Base-by-base conservation (phyloP, 495 filamentous ascomycete genomes). In the Cenococcum geophilum region DNA sequence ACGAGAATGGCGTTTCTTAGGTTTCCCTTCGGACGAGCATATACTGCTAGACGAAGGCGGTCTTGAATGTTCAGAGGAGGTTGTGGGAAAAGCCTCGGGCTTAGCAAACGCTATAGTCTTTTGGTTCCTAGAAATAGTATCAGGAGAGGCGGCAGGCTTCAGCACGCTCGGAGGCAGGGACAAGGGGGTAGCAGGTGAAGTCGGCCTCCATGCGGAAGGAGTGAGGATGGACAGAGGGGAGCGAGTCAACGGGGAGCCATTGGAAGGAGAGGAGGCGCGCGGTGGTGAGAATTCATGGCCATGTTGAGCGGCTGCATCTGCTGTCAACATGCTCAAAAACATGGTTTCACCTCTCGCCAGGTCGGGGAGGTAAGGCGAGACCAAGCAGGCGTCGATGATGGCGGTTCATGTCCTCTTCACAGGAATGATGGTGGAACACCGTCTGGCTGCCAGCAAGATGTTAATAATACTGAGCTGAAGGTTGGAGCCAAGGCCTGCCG, bases 21-120 rank as follows among this genome's bases (percentile, higher is more conserved):
- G 62, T 60, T 73, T 65, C 59, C 66, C 57, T 75, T 78, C 69
- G 68, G 79, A 55, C 67, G 81, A 64, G 73, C 61, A n/a, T 60
- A 73, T 72, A 64, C 77, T 70, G 49, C 60, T 62, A 4, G 55
- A 45, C 11, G 68, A 69, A 20, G 55, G 51, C 1, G 66, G 58
- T 18, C 60, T 60, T 4, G 70, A 55, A 37, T n/a, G 43, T 49
- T 16, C 22, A 16, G 42, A 11, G n/a, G 36, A 51, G 36, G 36
- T 16, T 12, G 36, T 66, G 68, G 22, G 32, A 63, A 12, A 25
- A 37, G 32, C 18, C 5, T 56, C 54, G 32, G 22, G 14, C 25
- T 56, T 25, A 8, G 32, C 54, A 56, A 56, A 56, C 54, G 37
- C 37, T 6, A 56, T 36, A 37, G 23, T 56, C 25, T 56, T 56